Evolutionary conservation across 2,329 filamentous ascomycete genomes (phyloP), one percentile per base, ranked within the genome.

Genomic region (Coniosporium tulheliwenetii): DNA sequence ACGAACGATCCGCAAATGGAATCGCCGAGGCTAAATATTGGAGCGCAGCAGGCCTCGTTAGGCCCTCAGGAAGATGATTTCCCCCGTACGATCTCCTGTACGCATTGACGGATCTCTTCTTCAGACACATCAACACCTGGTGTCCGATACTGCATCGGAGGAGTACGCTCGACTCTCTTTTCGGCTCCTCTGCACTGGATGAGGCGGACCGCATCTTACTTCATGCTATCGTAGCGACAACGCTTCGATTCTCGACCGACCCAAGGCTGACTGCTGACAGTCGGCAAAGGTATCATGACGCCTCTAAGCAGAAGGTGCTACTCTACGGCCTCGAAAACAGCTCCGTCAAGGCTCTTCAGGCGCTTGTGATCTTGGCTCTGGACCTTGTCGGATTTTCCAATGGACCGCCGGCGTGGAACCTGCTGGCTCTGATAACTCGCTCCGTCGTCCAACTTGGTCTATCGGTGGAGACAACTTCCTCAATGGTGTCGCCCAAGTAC

Each of bases 81-180:
- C 1, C 74, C 2, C 71, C 74, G 0, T 73, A 76, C 45, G 73
- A 77, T 45, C 60, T 77, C 10, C 54, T 77, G 3, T 77, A 76
- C 44, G 70, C 68, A 2, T 58, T 78, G 2, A 71, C 75, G 12
- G 73, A 77, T 44, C 58, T 77, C 7, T 78, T 74, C 55, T 77
- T 78, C 60, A 75, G 75, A 48, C 73, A 78, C 51, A 71, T 75
- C 52, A 77, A 77, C 47, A 73, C 73, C 0, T 78, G 74, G 74
- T 93, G 85, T 55, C 86, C 87, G 0, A 91, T 94, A 16, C 66
- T 94, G n/a, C 85, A 94, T 59, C 76, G 85, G 15, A 78, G 83
- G 52, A 78, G 81, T 3, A 93, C 85, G 0, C 60, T 94, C 8
- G 83, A 93, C 50, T 77, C 78, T 0, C 68, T 94, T 0, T 94